phyloP scores from a whole-genome alignment of 148 eudicot species.

The Rhododendron mucronatum region DNA sequence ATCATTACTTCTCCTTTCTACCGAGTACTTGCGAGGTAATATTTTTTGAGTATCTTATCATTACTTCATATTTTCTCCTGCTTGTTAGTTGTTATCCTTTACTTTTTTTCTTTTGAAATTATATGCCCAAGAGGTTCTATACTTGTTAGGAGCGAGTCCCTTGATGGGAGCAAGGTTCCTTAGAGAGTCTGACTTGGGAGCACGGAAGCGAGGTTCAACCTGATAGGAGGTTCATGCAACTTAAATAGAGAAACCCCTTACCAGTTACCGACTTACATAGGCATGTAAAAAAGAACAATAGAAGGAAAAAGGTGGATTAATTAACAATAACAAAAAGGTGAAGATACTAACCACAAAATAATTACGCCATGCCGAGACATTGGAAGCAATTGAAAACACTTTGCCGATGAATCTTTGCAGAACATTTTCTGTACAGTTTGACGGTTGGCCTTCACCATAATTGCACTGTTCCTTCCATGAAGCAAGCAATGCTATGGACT shows the following conservation, averaged over 20 bases:
- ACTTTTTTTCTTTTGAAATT: background rate
- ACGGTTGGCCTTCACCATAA: slow-evolving; percentile 18
- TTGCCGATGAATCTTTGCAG: slow-evolving; percentile 21
- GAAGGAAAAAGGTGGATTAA: background rate
- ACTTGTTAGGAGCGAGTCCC: background rate
- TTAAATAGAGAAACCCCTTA: background rate
- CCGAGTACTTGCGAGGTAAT: no score
- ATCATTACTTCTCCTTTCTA: no score
- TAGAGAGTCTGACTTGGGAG: background rate
- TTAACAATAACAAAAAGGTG: background rate
- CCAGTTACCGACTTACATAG: background rate
- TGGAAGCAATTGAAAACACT: slow-evolving; percentile 33
- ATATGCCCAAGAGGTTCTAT: background rate
- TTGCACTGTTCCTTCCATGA: slow-evolving; percentile 35
- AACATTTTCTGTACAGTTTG: slow-evolving; percentile 20
- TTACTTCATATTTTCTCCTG: background rate
- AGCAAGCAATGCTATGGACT: slow-evolving; percentile 36
- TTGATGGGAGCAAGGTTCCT: background rate
- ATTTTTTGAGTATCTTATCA: no score
- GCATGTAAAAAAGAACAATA: background rate
- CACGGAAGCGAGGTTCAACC: background rate
- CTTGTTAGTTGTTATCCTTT: background rate
- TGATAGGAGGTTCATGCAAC: background rate
- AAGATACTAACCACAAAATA: slow-evolving; percentile 73
- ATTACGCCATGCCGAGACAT: slow-evolving; percentile 78